Evolutionary conservation across 2,329 filamentous ascomycete species (phyloP).

Genomic region (Pseudohalonectria lignicola): DNA sequence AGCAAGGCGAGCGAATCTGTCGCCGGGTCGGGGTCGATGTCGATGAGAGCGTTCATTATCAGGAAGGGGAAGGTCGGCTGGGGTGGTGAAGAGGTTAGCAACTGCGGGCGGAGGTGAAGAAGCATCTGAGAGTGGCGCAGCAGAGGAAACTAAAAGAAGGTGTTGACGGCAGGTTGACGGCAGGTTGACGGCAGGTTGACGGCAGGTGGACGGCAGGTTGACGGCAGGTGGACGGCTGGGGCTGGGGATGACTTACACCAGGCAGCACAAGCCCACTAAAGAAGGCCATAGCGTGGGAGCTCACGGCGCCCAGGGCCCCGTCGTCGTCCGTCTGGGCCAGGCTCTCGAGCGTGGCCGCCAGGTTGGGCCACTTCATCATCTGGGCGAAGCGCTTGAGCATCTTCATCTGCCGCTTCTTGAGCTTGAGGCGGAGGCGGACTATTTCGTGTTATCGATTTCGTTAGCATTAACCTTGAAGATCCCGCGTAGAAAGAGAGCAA

Average conservation of each 20-base stretch:
- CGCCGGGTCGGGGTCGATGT: slow-evolving; percentile 59
- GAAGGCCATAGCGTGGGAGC: slow-evolving; percentile 66
- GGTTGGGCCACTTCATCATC: slow-evolving; percentile 69
- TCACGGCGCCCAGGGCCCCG: slow-evolving; percentile 45
- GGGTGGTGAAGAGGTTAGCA: slow-evolving; percentile 1
- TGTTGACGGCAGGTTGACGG: too few relatives aligned
- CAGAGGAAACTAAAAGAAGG: too few relatives aligned
- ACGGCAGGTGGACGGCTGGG: too few relatives aligned
- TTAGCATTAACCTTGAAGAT: too few relatives aligned
- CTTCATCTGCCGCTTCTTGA: slow-evolving; percentile 57
- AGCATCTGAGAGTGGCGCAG: too few relatives aligned
- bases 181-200: too few relatives aligned
- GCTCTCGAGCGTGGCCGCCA: slow-evolving; percentile 50
- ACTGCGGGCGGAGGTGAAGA: not conserved
- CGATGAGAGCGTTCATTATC: slow-evolving; percentile 68
- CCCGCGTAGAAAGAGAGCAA: too few relatives aligned
- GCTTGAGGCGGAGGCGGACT: slow-evolving; percentile 52
- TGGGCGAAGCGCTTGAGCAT: slow-evolving; percentile 58
- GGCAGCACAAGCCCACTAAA: slow-evolving; percentile 65
- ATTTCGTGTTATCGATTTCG: too few relatives aligned
- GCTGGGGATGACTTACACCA: slow-evolving; percentile 52
- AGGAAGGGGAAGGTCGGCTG: slow-evolving; percentile 58
- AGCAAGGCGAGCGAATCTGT: slow-evolving; percentile 55
- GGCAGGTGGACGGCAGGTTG: too few relatives aligned
- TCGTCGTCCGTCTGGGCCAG: slow-evolving; percentile 50